Percentiles rank a stretch among this genome's conserved stretches.
These are phyloP conservation scores for Baorangia bicolor DNA, from an alignment of 768 basidiomycete species.

Conservation along the genomic window DNA sequence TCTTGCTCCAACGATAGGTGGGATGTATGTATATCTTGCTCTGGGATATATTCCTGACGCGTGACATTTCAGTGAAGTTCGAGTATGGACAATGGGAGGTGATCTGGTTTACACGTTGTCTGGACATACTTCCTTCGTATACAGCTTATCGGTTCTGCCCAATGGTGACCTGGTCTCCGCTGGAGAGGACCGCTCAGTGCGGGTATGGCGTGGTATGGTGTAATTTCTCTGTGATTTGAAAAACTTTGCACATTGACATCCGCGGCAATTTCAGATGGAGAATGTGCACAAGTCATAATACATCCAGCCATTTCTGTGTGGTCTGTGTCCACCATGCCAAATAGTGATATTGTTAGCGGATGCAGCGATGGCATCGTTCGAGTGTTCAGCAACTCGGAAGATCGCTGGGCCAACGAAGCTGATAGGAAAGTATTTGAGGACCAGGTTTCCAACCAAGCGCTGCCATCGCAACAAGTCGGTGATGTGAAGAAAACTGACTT, in stretches of 20 bases:
- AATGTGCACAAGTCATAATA: constrained; percentile 83
- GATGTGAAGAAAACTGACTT: constrained; percentile 92
- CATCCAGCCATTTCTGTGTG: constrained; percentile 98
- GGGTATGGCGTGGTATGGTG: constrained; percentile 81
- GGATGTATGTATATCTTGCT: constrained; percentile 10
- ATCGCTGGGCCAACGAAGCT: constrained; percentile 67
- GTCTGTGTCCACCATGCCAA: constrained; percentile 84
- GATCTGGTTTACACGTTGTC: constrained; percentile 76
- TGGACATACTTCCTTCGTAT: constrained; percentile 97
- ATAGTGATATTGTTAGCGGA: constrained; percentile 91
- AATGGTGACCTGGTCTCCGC: constrained; percentile 83
- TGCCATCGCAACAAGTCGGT: constrained; percentile 86
- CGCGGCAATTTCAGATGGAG: constrained; percentile 58
- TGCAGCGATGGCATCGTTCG: constrained; percentile 86
- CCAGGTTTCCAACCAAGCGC: constrained; percentile 69
- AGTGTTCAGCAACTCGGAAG: constrained; percentile 74
- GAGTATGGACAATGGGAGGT: constrained; percentile 86
- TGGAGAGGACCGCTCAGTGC: constrained; percentile 91
- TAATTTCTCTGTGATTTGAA: constrained; percentile 2
- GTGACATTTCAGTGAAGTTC: constrained; percentile 66
- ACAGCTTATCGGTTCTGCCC: constrained; percentile 81
- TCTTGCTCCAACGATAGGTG: constrained; percentile 95
- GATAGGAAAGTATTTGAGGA: constrained; percentile 72
- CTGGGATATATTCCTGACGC: neutral
- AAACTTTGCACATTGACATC: neutral